Percentiles rank a stretch among this genome's conserved stretches.
phyloP scores from a whole-genome alignment of 1,284 basidiomycete species.

The Fomitopsis betulina region DNA sequence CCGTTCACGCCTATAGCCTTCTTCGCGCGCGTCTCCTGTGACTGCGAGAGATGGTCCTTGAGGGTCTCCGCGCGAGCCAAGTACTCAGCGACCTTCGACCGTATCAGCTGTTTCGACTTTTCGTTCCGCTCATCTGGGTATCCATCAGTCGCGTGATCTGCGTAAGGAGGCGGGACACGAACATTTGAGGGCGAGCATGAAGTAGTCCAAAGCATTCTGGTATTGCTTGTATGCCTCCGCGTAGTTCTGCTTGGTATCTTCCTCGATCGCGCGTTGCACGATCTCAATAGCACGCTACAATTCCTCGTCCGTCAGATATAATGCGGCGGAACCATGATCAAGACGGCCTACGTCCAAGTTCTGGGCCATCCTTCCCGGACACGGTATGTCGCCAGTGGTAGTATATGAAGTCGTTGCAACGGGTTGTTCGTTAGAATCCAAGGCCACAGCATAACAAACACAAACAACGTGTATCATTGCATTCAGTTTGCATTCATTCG shows the following conservation, averaged over 20 bases:
- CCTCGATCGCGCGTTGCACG: slow-evolving; percentile 93
- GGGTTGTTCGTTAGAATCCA: slow-evolving; percentile 25
- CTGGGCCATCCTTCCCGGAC: slow-evolving; percentile 24
- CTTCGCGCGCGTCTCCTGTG: slow-evolving; percentile 67
- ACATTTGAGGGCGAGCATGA: slow-evolving; percentile 90
- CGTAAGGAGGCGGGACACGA: slow-evolving; percentile 19
- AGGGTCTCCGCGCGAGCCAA: slow-evolving; percentile 89
- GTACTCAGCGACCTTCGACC: slow-evolving; percentile 90
- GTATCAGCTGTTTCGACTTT: slow-evolving; percentile 86
- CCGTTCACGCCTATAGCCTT: slow-evolving; percentile 81
- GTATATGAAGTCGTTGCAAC: slow-evolving; percentile 4
- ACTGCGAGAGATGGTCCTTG: slow-evolving; percentile 74
- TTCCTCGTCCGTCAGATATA: background rate
- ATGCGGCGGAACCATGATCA: background rate
- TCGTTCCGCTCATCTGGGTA: slow-evolving; percentile 91
- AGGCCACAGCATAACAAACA: slow-evolving; percentile 18
- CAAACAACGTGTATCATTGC: slow-evolving; percentile 14
- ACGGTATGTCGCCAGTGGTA: slow-evolving; percentile 2
- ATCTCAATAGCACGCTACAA: slow-evolving; percentile 91
- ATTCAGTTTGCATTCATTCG: too few relatives aligned
- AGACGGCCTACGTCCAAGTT: slow-evolving; percentile 32
- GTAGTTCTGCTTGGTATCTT: slow-evolving; percentile 94
- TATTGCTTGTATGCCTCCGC: slow-evolving; percentile 92
- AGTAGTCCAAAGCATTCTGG: slow-evolving; percentile 96
- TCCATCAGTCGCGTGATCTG: background rate